These are phyloP conservation scores for Suhomyces vadensis DNA, from an alignment of 805 yeast species.

Conservation along the genomic window DNA sequence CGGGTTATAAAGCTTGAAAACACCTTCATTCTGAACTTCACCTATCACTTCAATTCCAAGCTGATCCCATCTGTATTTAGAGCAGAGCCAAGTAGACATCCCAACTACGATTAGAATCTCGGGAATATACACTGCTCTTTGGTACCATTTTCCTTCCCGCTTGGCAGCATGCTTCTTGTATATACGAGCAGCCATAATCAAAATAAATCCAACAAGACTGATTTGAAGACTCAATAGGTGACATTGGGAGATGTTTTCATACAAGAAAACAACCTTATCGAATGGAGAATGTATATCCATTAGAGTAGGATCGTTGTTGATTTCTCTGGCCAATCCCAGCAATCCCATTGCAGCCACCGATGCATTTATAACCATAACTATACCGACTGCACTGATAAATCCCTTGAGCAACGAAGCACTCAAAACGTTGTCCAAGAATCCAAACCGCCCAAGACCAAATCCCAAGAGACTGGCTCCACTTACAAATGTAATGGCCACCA, in stretches of 20 bases:
- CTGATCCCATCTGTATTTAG: conserved; percentile 46
- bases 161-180: conserved; percentile 33
- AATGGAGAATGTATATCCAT: conserved; percentile 59
- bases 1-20: conserved; percentile 57
- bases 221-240: conserved; percentile 64
- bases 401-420: conserved; percentile 44
- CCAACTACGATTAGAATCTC: conserved; percentile 81
- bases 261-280: conserved; percentile 62
- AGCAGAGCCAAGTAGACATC: conserved; percentile 55
- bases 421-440: conserved; percentile 41
- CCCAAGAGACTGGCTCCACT: conserved; percentile 73
- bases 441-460: conserved; percentile 53
- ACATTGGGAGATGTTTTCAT: conserved; percentile 44
- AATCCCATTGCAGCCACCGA: conserved; percentile 72
- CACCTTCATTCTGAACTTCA: conserved; percentile 46
- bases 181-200: conserved; percentile 44
- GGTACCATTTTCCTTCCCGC: conserved; percentile 13
- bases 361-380: conserved; percentile 58
- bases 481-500: conserved; percentile 68
- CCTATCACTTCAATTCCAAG: conserved; percentile 73
- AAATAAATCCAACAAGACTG: conserved; percentile 55
- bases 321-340: conserved; percentile 40
- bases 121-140: conserved; percentile 66
- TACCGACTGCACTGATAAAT: conserved; percentile 45
- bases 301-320: conserved; percentile 33